A percentile compares a stretch with the other conserved stretches of the same genome.
These are phyloP conservation scores for Pleurostoma richardsiae DNA, from an alignment of 2,329 filamentous ascomycete species.

Conservation along the genomic window DNA sequence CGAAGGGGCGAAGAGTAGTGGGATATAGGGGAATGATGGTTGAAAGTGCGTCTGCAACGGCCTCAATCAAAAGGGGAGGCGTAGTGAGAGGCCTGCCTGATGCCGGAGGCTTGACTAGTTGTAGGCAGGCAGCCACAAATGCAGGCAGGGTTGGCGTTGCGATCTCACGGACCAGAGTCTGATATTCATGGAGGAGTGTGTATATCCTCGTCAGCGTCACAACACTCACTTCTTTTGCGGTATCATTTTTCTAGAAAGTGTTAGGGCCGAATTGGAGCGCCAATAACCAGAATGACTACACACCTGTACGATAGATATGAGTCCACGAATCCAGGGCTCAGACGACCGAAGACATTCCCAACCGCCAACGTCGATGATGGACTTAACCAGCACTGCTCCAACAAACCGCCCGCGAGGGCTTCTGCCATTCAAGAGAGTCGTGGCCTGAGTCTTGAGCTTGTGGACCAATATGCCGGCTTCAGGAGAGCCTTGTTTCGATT, in stretches of 20 bases:
- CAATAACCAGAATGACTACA: conserved; percentile 6
- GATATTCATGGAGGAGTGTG: conserved; percentile 73
- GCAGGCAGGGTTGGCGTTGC: conserved; percentile 74
- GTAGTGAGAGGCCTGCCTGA: conserved; percentile 31
- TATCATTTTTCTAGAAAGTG: conserved; percentile 63
- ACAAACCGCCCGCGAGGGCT: conserved; percentile 71
- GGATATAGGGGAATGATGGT: conserved; percentile 75
- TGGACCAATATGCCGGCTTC: conserved; percentile 70
- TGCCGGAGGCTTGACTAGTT: conserved; percentile 48
- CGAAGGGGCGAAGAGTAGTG: conserved; percentile 74
- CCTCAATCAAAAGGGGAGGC: conserved; percentile 52
- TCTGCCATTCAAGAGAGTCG: conserved; percentile 70
- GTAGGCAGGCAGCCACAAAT: conserved; percentile 70
- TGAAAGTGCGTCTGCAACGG: conserved; percentile 65
- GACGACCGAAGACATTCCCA: conserved; percentile 74
- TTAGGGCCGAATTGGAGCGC: conserved; percentile 10
- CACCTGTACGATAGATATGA: conserved; percentile 71
- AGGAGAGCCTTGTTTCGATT: conserved; percentile 53
- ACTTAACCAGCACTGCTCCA: conserved; percentile 74
- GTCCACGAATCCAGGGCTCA: conserved; percentile 70
- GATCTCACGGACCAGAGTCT: conserved; percentile 79
- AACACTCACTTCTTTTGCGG: conserved; percentile 71
- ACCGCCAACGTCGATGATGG: conserved; percentile 74
- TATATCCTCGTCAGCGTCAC: conserved; percentile 81
- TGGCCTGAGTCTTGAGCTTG: conserved; percentile 75